phyloP scores from a whole-genome alignment of 176 grass and related monocot genomes.

The Triticum urartu region DNA sequence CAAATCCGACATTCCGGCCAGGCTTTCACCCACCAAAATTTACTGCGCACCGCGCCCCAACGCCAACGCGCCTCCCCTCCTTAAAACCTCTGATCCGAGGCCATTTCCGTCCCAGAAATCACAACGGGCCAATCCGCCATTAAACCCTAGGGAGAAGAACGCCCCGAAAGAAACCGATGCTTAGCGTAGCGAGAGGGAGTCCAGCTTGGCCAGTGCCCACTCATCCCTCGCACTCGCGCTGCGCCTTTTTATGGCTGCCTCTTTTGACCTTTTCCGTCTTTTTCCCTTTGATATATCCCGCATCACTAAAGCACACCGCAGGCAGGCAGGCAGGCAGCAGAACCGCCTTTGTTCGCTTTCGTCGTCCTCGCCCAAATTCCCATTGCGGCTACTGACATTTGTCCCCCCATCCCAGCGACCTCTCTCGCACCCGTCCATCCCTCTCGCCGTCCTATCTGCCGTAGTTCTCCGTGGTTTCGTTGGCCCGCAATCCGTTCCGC shows the following conservation, averaged over 20 bases:
- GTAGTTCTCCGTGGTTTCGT: no score
- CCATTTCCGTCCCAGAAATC: neutral
- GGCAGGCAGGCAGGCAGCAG: neutral
- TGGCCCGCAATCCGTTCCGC: neutral
- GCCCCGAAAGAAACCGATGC: neutral
- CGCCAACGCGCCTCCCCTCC: neutral
- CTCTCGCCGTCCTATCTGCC: neutral
- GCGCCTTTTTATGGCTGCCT: constrained; percentile 46
- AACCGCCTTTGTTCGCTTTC: constrained; percentile 12
- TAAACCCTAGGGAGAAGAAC: neutral
- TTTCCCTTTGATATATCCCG: neutral
- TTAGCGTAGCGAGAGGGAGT: neutral
- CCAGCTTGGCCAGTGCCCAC: constrained; percentile 11
- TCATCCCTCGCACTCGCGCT: constrained; percentile 42
- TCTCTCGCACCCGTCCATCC: neutral
- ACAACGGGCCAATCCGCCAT: constrained; percentile 17
- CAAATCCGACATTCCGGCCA: neutral
- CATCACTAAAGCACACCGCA: constrained; percentile 18
- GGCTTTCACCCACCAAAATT: constrained; percentile 2
- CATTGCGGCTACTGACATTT: constrained; percentile 31
- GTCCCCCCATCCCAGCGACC: neutral
- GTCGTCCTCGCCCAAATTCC: neutral
- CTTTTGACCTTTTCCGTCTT: constrained; percentile 29
- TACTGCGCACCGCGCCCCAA: constrained; percentile 8
- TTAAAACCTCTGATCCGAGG: neutral